Evolutionary conservation across 192 early-diverging fungal species (phyloP).

Genomic region (Coemansia sp.): DNA sequence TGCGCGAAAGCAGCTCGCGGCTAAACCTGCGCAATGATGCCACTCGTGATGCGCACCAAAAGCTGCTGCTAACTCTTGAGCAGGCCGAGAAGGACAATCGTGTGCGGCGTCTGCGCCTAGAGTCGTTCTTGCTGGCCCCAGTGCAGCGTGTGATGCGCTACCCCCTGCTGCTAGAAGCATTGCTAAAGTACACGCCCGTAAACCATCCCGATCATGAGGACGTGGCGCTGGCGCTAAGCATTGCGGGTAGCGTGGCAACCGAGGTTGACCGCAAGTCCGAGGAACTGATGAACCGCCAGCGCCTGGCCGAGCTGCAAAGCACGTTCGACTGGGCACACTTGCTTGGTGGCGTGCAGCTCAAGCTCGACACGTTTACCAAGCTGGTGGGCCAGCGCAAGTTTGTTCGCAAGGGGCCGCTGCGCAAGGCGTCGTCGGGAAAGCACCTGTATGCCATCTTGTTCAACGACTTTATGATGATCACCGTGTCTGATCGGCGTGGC

Average conservation of each 20-base stretch:
- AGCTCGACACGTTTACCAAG: slow-evolving; percentile 48
- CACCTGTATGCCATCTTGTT: slow-evolving; percentile 51
- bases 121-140: slow-evolving; percentile 49
- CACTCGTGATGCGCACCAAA: slow-evolving; percentile 42
- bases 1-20: slow-evolving; percentile 49
- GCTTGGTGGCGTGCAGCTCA: slow-evolving; percentile 50
- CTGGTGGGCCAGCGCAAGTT: slow-evolving; percentile 50
- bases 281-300: slow-evolving; percentile 48
- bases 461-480: slow-evolving; percentile 57
- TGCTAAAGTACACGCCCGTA: slow-evolving; percentile 51
- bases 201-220: slow-evolving; percentile 48
- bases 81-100: slow-evolving; percentile 45
- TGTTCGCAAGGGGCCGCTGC: slow-evolving; percentile 53
- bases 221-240: slow-evolving; percentile 49
- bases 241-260: slow-evolving; percentile 44
- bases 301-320: slow-evolving; percentile 49
- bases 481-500: slow-evolving; percentile 43
- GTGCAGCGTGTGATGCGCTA: slow-evolving; percentile 54
- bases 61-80: slow-evolving; percentile 44
- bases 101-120: slow-evolving; percentile 39
- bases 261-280: slow-evolving; percentile 52
- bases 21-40: slow-evolving; percentile 41
- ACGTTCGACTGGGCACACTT: slow-evolving; percentile 51
- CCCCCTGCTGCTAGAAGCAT: slow-evolving; percentile 45
- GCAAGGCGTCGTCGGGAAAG: slow-evolving; percentile 48